A percentile compares a stretch with the other conserved stretches of the same genome.
phyloP scores from a whole-genome alignment of 2,329 filamentous ascomycete species.

The Stachybotrys elegans region DNA sequence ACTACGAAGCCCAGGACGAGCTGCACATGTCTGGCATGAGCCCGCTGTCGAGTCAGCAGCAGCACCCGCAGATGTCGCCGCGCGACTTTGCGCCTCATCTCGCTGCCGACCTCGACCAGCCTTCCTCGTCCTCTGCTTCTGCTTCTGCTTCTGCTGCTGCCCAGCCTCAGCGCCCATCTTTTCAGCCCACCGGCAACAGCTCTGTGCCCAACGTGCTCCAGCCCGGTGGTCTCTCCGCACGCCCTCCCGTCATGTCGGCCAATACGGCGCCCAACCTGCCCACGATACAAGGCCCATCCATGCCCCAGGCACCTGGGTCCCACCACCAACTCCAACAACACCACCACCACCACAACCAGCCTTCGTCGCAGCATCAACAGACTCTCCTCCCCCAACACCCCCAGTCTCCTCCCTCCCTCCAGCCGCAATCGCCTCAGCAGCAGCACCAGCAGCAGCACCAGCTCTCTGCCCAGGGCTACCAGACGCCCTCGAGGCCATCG shows the following conservation, averaged over 20 bases:
- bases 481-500: constrained; percentile 61
- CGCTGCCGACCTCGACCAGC: constrained; percentile 39
- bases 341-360: constrained; percentile 29
- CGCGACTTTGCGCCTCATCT: constrained; percentile 48
- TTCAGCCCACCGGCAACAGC: constrained; percentile 33
- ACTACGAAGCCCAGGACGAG: no score
- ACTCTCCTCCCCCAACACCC: constrained; percentile 33
- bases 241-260: constrained; percentile 29
- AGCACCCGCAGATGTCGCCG: constrained; percentile 28
- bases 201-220: constrained; percentile 55
- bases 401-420: constrained; percentile 26
- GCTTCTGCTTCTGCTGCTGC: constrained; percentile 29
- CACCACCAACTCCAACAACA: constrained; percentile 32
- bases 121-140: neutral
- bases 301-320: constrained; percentile 18
- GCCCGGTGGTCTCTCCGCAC: constrained; percentile 42
- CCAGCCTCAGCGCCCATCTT: constrained; percentile 22
- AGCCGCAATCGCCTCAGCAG: constrained; percentile 37
- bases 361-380: constrained; percentile 51
- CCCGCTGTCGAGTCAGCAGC: constrained; percentile 29
- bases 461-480: constrained; percentile 49
- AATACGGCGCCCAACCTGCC: constrained; percentile 42
- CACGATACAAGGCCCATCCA: constrained; percentile 39
- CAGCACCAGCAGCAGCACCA: constrained; percentile 23
- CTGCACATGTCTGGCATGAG: constrained; percentile 48